Evolutionary conservation across 2,329 filamentous ascomycete genomes (phyloP).

Genomic region (Fusarium aywerte): DNA sequence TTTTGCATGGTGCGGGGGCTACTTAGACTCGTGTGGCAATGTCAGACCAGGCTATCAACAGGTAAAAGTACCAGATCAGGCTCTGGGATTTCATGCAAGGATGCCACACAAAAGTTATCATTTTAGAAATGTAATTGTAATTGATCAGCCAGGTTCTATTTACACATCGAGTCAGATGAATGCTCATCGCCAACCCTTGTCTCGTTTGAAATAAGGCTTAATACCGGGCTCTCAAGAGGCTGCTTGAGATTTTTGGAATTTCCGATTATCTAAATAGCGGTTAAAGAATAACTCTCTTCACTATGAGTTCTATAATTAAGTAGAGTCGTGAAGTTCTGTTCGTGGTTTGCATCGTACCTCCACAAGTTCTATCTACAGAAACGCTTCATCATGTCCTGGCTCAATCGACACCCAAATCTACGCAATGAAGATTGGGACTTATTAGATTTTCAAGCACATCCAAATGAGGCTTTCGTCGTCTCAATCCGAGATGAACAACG

Average conservation of each 20-base stretch:
- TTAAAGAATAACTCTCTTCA: background rate
- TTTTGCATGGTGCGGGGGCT: background rate
- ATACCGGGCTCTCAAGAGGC: background rate
- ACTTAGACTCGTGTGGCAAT: background rate
- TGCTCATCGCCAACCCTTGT: fast-evolving
- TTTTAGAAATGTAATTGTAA: background rate
- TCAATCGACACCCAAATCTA: background rate
- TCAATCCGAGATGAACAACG: too few relatives aligned
- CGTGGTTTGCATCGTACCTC: background rate
- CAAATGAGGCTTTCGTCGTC: background rate
- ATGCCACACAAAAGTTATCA: background rate
- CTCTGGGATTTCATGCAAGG: background rate
- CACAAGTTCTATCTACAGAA: too few relatives aligned
- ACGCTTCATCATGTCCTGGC: background rate
- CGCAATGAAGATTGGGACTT: background rate
- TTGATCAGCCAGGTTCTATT: background rate
- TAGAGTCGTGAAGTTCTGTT: background rate
- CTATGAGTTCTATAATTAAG: background rate
- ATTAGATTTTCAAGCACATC: background rate
- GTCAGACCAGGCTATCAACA: background rate
- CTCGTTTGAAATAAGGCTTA: background rate
- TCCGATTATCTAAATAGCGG: background rate
- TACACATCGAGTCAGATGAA: background rate
- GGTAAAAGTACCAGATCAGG: background rate
- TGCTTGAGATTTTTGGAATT: background rate